Conservation (phyloP, 352 stramenopile species). For the Globisporangium iwayamae region DNA sequence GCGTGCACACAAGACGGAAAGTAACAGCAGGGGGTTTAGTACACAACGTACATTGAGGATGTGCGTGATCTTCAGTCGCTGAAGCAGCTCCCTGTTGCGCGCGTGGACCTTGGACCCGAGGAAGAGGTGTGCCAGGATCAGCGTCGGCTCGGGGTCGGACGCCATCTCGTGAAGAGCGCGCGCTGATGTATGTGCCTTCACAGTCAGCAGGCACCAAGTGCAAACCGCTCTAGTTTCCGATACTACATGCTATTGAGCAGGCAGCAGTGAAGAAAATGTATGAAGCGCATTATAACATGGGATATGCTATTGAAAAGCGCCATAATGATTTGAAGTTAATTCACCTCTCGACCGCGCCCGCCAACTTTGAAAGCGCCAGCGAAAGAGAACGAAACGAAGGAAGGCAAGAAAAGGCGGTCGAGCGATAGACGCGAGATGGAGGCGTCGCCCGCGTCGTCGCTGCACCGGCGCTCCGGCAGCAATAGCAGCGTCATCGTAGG, state of each 20-base stretch:
- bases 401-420: too few relatives aligned
- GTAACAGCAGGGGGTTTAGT: background rate
- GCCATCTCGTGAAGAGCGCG: background rate
- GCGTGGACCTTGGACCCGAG: conserved; percentile 66
- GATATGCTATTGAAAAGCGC: conserved; percentile 12
- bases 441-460: background rate
- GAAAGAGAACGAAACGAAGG: background rate
- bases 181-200: too few relatives aligned
- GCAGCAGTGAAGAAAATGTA: too few relatives aligned
- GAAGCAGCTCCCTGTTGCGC: conserved; percentile 57
- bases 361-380: background rate
- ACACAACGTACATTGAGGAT: conserved; percentile 64
- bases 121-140: conserved; percentile 70
- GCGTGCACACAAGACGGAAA: background rate
- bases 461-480: background rate
- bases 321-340: too few relatives aligned
- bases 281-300: too few relatives aligned
- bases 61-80: conserved; percentile 67
- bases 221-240: too few relatives aligned
- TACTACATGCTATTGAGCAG: too few relatives aligned
- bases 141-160: conserved; percentile 38
- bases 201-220: too few relatives aligned
- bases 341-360: too few relatives aligned
- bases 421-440: background rate
- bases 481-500: background rate